Percentiles rank a stretch among this genome's conserved stretches.
phyloP scores from a whole-genome alignment of 164 flowering plant species.

The Vitis rupestris region DNA sequence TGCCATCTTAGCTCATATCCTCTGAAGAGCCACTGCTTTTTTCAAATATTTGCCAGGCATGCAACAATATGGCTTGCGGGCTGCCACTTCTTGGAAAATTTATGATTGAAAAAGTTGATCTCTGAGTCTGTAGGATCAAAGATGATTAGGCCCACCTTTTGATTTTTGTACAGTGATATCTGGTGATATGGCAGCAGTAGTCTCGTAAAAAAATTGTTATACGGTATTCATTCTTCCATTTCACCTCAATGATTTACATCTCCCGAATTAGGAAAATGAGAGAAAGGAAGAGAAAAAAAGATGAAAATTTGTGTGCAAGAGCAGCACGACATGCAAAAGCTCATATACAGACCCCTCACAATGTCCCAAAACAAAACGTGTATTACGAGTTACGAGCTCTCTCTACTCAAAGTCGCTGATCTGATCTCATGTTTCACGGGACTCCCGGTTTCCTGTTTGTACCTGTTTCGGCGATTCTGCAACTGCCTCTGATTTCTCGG shows the following conservation, averaged over 20 bases:
- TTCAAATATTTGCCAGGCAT: too few relatives aligned
- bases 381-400: too few relatives aligned
- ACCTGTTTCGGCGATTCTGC: conserved; percentile 9
- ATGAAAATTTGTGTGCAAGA: background rate
- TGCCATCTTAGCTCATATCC: too few relatives aligned
- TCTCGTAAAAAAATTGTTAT: background rate
- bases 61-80: too few relatives aligned
- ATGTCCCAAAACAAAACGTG: background rate
- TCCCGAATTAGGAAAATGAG: conserved; percentile 14
- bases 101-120: too few relatives aligned
- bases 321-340: background rate
- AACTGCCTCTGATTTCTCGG: conserved; percentile 18
- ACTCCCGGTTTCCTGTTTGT: conserved; percentile 1
- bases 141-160: too few relatives aligned
- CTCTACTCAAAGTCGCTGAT: background rate
- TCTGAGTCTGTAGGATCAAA: too few relatives aligned
- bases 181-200: background rate
- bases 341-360: background rate
- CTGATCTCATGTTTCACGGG: conserved; percentile 9
- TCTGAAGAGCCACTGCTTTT: too few relatives aligned
- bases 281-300: background rate
- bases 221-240: conserved; percentile 3
- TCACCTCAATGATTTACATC: conserved; percentile 28
- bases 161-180: background rate
- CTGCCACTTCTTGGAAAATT: too few relatives aligned